These are phyloP conservation scores for Daldinia sp. DNA, from an alignment of 2,329 filamentous ascomycete genomes.

Conservation along the genomic window DNA sequence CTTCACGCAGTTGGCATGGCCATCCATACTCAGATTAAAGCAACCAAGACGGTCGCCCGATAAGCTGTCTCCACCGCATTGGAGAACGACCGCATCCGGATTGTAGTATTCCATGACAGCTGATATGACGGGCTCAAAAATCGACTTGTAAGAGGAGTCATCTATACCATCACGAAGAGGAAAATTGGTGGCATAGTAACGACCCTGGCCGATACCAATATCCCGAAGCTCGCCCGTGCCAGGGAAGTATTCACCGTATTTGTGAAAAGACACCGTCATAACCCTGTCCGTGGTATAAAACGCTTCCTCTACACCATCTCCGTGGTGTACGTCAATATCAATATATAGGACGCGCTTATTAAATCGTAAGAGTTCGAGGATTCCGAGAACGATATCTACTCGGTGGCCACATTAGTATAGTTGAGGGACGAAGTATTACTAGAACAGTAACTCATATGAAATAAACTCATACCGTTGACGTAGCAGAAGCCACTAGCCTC, in stretches of 20 bases:
- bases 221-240: slow-evolving; percentile 88
- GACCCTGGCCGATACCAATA: slow-evolving; percentile 86
- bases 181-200: slow-evolving; percentile 90
- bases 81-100: slow-evolving; percentile 90
- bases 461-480: slow-evolving; percentile 78
- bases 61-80: slow-evolving; percentile 94
- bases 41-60: slow-evolving; percentile 94
- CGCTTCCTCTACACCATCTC: slow-evolving; percentile 90
- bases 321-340: slow-evolving; percentile 94
- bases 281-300: slow-evolving; percentile 94
- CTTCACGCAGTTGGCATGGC: slow-evolving; percentile 92
- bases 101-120: slow-evolving; percentile 88
- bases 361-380: slow-evolving; percentile 88
- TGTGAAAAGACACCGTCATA: slow-evolving; percentile 94
- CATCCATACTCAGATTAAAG: slow-evolving; percentile 97
- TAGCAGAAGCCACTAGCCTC: slow-evolving; percentile 98
- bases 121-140: slow-evolving; percentile 90
- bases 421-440: neutral
- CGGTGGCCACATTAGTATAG: slow-evolving; percentile 55
- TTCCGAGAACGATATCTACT: slow-evolving; percentile 92
- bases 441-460: neutral
- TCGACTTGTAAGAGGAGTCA: slow-evolving; percentile 85
- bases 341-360: slow-evolving; percentile 98
- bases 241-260: slow-evolving; percentile 96
- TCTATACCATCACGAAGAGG: slow-evolving; percentile 92